Conservation (phyloP, 2,329 filamentous ascomycete genomes). For the Drechslerella dactyloides region DNA sequence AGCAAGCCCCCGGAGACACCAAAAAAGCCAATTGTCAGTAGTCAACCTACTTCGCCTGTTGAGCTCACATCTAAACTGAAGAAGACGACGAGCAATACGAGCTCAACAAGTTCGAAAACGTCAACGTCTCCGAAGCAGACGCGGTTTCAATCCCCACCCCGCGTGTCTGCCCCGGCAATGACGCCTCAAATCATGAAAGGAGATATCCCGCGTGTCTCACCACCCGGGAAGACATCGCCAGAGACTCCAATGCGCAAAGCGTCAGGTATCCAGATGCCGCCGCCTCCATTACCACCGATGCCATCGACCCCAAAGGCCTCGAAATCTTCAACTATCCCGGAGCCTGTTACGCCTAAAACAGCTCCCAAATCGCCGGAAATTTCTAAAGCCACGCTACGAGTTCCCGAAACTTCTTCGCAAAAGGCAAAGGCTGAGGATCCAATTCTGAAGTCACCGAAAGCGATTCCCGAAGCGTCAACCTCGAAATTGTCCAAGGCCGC, state of each 20-base stretch:
- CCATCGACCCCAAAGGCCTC: conserved; percentile 16
- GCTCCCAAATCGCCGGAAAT: conserved; percentile 26
- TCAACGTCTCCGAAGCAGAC: conserved; percentile 43
- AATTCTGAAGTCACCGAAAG: neutral
- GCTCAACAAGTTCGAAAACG: conserved; percentile 17
- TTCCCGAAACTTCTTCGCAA: conserved; percentile 17
- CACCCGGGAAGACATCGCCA: conserved; percentile 8
- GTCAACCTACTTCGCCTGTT: conserved; percentile 19
- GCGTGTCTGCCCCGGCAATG: conserved; percentile 6
- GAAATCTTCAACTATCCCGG: conserved; percentile 15
- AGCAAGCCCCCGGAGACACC: conserved; percentile 12
- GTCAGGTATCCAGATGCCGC: conserved; percentile 13
- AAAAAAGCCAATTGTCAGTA: conserved; percentile 3
- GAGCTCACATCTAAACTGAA: conserved; percentile 46
- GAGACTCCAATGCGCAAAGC: conserved; percentile 8
- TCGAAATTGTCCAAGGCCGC: conserved; percentile 20
- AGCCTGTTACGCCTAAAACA: conserved; percentile 39
- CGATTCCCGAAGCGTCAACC: conserved; percentile 9
- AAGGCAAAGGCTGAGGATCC: conserved; percentile 16
- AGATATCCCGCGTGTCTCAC: conserved; percentile 6
- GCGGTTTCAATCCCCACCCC: conserved; percentile 41
- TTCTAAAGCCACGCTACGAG: conserved; percentile 3
- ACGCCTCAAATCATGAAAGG: conserved; percentile 18
- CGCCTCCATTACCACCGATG: conserved; percentile 20
- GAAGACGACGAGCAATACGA: conserved; percentile 26